Percentiles rank a stretch among this genome's conserved stretches.
phyloP scores from a whole-genome alignment of 2,329 filamentous ascomycete genomes.

The Ceratocystis papillata region DNA sequence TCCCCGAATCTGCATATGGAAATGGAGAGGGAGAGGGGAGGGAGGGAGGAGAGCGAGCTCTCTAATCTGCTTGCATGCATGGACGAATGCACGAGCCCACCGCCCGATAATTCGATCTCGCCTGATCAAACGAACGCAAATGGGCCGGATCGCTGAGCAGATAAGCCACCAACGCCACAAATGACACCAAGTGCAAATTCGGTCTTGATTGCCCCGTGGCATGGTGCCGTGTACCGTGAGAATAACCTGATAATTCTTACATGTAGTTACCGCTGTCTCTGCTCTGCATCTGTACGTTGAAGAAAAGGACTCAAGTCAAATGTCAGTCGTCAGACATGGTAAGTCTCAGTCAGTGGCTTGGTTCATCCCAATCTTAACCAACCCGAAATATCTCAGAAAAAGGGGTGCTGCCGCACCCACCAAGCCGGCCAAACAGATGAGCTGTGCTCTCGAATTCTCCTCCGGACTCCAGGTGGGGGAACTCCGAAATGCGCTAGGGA shows the following conservation, averaged over 20 bases:
- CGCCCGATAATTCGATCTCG: background rate
- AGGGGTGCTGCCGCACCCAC: background rate
- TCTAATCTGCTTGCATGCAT: background rate
- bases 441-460: background rate
- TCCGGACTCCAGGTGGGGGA: background rate
- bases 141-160: background rate
- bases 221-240: background rate
- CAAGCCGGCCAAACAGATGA: background rate
- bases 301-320: background rate
- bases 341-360: too few relatives aligned
- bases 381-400: background rate
- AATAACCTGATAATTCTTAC: background rate
- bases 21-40: background rate
- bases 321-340: background rate
- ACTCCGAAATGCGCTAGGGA: background rate
- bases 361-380: too few relatives aligned
- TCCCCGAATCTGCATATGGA: background rate
- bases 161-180: constrained; percentile 1
- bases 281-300: background rate
- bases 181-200: background rate
- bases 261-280: background rate
- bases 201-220: background rate
- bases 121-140: background rate
- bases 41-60: too few relatives aligned
- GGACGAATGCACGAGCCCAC: background rate